Base-by-base conservation (phyloP, 495 filamentous ascomycete genomes). In the Penicillium bialowiezense region DNA sequence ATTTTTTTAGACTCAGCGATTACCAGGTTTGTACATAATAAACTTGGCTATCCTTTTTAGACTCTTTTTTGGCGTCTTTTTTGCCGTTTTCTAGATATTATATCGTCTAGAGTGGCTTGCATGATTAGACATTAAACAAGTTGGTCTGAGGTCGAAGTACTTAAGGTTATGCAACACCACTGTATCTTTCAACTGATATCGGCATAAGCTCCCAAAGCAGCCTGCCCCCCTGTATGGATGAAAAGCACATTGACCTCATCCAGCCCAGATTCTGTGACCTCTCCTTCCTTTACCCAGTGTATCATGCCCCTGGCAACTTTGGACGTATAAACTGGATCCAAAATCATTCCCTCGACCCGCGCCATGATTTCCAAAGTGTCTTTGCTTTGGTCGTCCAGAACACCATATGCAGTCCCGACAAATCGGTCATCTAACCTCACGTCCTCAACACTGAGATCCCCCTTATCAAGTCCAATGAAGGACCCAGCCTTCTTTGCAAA, bases 191-290 rank as follows among this genome's bases (percentile, higher is more conserved):
- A 60, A 15, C 42, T 35, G 34, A 59, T 23, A 48, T 68, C 62
- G 3, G 55, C 60, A 45, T 73, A 71, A 21, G 70, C 70, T 10
- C 62, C 52, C 12, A 71, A 15, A 0, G 67, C 63, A 39, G 67
- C 55, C 50, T 71, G 70, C n/a, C 70, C 70, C 7, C 70, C 70
- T 0, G 70, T 73, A 51, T 73, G 70, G 33, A 73, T 67, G 32
- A 73, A 71, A 20, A 73, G 47, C 17, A 57, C 63, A 63, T 73
- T 71, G 1, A 67, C 55, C 18, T 55, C 31, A 14, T 55, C 41
- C 48, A 49, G 37, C 1, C 31, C 36, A 29, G 23, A 59, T 5
- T 62, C 31, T 26, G 8, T 44, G 8, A 69, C 31, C 31, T 65
- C 59, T 5, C 61, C 55, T 35, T 59, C 45, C 12, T 51, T 15